Conservation (phyloP, 768 basidiomycete species). For the Panellus pusillus region DNA sequence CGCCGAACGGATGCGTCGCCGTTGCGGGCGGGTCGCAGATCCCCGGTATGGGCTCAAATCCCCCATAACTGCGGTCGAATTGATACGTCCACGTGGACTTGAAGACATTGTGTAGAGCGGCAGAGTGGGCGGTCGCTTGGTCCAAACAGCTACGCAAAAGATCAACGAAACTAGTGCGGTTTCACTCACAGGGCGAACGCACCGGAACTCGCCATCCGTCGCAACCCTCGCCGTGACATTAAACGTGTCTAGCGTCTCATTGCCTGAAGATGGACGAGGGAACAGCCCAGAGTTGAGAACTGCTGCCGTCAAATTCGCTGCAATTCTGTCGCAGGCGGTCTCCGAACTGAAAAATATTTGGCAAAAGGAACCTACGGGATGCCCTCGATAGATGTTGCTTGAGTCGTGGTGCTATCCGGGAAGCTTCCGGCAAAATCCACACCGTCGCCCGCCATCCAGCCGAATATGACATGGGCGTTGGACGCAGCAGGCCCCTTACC, state of each 20-base stretch:
- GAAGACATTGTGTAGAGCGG: conserved; percentile 41
- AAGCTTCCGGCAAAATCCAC: conserved; percentile 42
- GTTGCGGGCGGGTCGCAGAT: conserved; percentile 45
- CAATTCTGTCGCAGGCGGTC: conserved; percentile 1
- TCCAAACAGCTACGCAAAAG: conserved; percentile 37
- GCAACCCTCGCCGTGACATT: conserved; percentile 46
- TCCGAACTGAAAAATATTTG: no score
- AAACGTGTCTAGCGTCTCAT: conserved; percentile 42
- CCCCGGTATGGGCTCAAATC: conserved; percentile 44
- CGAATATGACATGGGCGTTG: conserved; percentile 47
- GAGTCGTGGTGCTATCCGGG: conserved; percentile 25
- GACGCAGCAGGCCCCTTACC: conserved; percentile 38
- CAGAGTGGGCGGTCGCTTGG: conserved; percentile 48
- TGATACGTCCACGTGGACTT: conserved; percentile 44
- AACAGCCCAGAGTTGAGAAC: conserved; percentile 37
- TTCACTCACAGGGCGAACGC: background rate
- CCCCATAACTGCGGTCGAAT: conserved; percentile 47
- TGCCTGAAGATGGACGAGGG: conserved; percentile 35
- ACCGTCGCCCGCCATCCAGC: conserved; percentile 53
- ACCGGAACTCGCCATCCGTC: conserved; percentile 45
- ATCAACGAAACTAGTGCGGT: no score
- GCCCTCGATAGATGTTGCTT: conserved; percentile 17
- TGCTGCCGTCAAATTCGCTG: conserved; percentile 20
- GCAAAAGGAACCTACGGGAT: conserved; percentile 10
- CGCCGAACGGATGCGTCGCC: conserved; percentile 42